A percentile compares a stretch with the other conserved stretches of the same genome.
Conservation (phyloP, 257 asterid genomes). For the Agastache rugosa region DNA sequence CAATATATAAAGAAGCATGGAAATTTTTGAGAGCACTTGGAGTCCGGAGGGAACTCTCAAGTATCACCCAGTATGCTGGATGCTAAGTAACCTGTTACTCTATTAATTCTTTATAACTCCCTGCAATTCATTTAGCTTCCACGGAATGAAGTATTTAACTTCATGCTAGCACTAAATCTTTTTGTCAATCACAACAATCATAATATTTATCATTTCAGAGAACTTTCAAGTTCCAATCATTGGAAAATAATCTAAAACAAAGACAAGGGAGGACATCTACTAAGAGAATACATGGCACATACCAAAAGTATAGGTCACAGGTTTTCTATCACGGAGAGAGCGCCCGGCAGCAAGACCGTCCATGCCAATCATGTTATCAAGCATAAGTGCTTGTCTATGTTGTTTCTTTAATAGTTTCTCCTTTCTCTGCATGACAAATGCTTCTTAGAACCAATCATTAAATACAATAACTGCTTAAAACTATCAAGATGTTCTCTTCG, state of each 20-base stretch:
- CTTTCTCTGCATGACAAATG: conserved; percentile 65
- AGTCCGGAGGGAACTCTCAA: neutral
- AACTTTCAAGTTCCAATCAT: neutral
- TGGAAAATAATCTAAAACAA: neutral
- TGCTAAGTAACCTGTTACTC: neutral
- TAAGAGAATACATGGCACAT: conserved; percentile 30
- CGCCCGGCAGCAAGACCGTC: conserved; percentile 84
- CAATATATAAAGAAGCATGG: neutral
- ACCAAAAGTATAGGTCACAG: conserved; percentile 94
- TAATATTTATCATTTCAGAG: neutral
- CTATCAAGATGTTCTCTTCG: conserved; percentile 8
- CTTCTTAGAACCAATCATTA: conserved; percentile 36
- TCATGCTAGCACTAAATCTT: neutral
- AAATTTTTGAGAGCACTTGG: neutral
- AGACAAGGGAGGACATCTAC: conserved; percentile 18
- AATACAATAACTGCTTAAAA: conserved; percentile 15
- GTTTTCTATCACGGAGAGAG: conserved; percentile 94
- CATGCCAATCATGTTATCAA: conserved; percentile 71
- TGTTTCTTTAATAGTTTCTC: conserved; percentile 91
- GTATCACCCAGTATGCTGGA: neutral
- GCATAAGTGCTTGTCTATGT: conserved; percentile 94
- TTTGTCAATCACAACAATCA: neutral
- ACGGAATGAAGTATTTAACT: neutral
- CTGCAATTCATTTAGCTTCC: neutral
- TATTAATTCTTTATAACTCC: neutral